A percentile compares a stretch with the other conserved stretches of the same genome.
Evolutionary conservation across 345 rosid genomes (phyloP).

Genomic region (Bruguiera parviflora): DNA sequence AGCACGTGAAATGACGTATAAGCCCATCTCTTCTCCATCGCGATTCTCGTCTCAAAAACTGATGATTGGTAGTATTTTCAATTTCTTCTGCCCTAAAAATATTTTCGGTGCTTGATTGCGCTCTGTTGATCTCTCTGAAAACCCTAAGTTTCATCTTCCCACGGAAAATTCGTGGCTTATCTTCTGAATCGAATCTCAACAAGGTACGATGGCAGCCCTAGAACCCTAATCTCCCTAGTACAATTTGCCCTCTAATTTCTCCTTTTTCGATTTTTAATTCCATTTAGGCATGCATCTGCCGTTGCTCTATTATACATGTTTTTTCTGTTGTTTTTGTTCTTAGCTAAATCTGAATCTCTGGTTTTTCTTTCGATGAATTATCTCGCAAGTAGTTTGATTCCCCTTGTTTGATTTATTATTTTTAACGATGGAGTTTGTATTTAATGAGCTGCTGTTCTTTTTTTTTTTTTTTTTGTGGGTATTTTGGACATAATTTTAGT

Average conservation of each 20-base stretch:
- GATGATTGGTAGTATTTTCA: neutral
- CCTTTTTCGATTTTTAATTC: neutral
- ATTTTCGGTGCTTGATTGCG: neutral
- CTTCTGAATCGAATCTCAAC: neutral
- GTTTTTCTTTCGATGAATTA: neutral
- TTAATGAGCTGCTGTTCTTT: neutral
- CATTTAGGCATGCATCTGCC: neutral
- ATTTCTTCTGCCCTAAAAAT: neutral
- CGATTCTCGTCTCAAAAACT: neutral
- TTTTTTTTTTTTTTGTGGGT: too few species aligned
- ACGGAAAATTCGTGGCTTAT: neutral
- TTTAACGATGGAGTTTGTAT: neutral
- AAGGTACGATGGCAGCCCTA: constrained; percentile 11
- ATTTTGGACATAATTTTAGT: too few species aligned
- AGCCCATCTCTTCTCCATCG: neutral
- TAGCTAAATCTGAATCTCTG: neutral
- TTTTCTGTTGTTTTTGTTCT: neutral
- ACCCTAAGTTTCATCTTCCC: constrained; percentile 17
- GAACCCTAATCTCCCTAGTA: constrained; percentile 13
- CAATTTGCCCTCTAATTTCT: neutral
- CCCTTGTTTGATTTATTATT: neutral
- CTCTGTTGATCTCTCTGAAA: neutral
- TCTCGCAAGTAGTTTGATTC: neutral
- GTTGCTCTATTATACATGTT: neutral
- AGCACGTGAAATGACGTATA: constrained; percentile 9